Evolutionary conservation across 176 grass and related monocot species (phyloP).

Genomic region (Avena sativa): DNA sequence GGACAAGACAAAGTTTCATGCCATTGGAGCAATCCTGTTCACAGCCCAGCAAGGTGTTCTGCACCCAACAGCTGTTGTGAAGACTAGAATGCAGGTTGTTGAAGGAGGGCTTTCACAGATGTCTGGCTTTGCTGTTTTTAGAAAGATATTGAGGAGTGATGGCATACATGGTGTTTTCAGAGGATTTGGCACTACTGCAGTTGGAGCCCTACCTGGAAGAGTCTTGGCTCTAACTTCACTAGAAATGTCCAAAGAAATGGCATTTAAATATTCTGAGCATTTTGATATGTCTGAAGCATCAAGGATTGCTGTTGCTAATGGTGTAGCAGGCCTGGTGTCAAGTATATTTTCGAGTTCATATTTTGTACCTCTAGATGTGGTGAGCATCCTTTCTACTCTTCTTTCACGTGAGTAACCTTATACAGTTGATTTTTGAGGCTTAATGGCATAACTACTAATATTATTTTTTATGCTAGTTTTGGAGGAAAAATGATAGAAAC

Average conservation of each 20-base stretch:
- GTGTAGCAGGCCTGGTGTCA: constrained; percentile 74
- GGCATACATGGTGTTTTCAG: constrained; percentile 82
- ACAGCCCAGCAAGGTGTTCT: constrained; percentile 82
- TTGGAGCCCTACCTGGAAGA: constrained; percentile 86
- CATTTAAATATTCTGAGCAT: constrained; percentile 68
- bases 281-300: constrained; percentile 78
- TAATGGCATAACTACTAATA: neutral
- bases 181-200: constrained; percentile 87
- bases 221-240: constrained; percentile 84
- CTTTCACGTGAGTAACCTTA: neutral
- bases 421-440: neutral
- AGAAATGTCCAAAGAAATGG: constrained; percentile 88
- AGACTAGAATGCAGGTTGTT: constrained; percentile 94
- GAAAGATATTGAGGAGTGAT: constrained; percentile 75
- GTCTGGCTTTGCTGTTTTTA: constrained; percentile 76
- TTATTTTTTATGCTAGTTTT: neutral
- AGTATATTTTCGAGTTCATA: constrained; percentile 80
- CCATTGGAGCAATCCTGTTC: constrained; percentile 85
- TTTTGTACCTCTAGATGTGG: constrained; percentile 97
- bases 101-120: constrained; percentile 67
- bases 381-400: constrained; percentile 48
- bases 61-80: constrained; percentile 88
- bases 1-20: constrained; percentile 93
- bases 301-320: constrained; percentile 71
- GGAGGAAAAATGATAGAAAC: neutral